These are phyloP conservation scores for Penicillium psychrosexuale DNA, from an alignment of 2,329 filamentous ascomycete genomes.

Conservation along the genomic window DNA sequence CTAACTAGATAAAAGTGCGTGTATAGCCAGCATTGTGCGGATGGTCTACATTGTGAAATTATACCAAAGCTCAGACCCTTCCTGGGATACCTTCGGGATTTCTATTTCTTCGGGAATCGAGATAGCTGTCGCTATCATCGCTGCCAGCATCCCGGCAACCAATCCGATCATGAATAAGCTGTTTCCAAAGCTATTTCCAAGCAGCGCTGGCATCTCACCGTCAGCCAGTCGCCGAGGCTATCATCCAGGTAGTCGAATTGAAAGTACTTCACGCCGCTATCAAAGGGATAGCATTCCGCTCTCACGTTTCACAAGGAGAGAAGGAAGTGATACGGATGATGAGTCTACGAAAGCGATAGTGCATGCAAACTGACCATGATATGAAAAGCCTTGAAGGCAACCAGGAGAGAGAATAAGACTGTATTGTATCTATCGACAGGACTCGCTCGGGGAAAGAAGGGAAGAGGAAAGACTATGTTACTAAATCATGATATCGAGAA, in stretches of 20 bases:
- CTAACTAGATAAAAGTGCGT: slow-evolving; percentile 7
- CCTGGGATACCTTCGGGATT: slow-evolving; percentile 10
- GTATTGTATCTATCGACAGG: not conserved
- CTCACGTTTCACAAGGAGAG: not conserved
- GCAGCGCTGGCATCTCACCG: not conserved
- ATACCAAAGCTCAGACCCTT: slow-evolving; percentile 8
- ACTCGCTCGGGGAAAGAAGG: too few relatives aligned
- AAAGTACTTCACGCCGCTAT: not conserved
- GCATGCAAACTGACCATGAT: not conserved
- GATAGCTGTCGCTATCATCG: not conserved
- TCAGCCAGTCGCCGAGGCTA: not conserved
- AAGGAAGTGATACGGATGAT: not conserved
- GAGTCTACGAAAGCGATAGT: slow-evolving; percentile 1
- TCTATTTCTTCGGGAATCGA: slow-evolving; percentile 10
- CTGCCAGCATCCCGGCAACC: not conserved
- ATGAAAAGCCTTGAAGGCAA: not conserved
- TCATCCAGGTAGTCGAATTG: not conserved
- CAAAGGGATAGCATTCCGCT: not conserved
- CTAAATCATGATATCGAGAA: too few relatives aligned
- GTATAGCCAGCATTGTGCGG: slow-evolving; percentile 10
- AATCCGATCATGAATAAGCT: not conserved
- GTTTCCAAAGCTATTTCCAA: not conserved
- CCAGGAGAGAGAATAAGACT: not conserved
- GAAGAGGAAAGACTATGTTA: not conserved
- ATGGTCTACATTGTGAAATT: slow-evolving; percentile 13